phyloP scores from a whole-genome alignment of 1,284 basidiomycete genomes.

The Jaminaea rosea region DNA sequence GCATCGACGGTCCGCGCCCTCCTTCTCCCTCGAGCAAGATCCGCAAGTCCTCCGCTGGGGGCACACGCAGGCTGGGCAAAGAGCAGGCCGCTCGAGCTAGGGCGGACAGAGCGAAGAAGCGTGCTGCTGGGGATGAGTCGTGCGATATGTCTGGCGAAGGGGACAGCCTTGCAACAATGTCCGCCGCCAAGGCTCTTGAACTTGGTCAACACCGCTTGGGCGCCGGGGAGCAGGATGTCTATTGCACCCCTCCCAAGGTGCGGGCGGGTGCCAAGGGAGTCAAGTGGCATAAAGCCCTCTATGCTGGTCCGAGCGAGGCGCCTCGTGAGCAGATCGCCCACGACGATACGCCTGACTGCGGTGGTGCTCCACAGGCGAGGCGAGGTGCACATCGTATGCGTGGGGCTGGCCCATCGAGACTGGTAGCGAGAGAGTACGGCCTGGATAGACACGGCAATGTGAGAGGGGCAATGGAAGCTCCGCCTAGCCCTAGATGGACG shows the following conservation, averaged over 20 bases:
- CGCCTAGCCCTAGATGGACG: not conserved
- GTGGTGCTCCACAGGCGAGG: too few relatives aligned
- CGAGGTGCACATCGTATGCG: too few relatives aligned
- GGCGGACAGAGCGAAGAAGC: not conserved
- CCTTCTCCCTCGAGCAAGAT: conserved; percentile 3
- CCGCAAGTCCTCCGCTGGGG: not conserved
- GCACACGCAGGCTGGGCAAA: not conserved
- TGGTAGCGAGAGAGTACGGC: not conserved
- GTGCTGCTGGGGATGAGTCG: not conserved
- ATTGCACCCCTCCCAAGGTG: not conserved
- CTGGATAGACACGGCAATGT: not conserved
- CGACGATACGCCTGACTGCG: not conserved
- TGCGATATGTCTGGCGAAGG: not conserved
- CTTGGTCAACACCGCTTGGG: not conserved
- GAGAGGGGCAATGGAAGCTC: not conserved
- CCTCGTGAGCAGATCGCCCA: not conserved
- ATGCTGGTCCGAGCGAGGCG: not conserved
- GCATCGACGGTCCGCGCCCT: conserved; percentile 3
- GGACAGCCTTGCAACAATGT: not conserved
- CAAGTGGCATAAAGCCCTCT: conserved; percentile 1
- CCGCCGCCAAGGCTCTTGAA: not conserved
- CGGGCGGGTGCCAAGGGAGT: not conserved
- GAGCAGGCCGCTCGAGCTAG: not conserved
- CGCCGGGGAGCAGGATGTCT: conserved; percentile 2
- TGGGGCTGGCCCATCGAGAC: not conserved